Conservation (phyloP, 257 asterid genomes). For the Apocynum venetum region DNA sequence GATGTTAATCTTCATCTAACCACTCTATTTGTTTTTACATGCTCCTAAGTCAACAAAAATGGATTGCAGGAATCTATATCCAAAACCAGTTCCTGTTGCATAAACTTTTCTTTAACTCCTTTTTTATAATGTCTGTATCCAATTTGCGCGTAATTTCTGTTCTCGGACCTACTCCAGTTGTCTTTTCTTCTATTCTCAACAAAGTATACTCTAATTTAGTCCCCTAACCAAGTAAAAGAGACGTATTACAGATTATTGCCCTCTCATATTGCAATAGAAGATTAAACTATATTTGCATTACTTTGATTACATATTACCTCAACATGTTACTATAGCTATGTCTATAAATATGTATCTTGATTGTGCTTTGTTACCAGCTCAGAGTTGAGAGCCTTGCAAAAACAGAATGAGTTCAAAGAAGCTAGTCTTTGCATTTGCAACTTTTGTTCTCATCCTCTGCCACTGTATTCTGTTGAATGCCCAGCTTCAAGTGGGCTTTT, state of each 20-base stretch:
- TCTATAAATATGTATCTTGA: background rate
- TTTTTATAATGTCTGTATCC: background rate
- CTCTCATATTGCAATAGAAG: constrained; percentile 32
- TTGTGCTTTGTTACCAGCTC: background rate
- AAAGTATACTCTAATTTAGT: background rate
- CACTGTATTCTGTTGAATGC: constrained; percentile 29
- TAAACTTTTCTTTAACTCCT: background rate
- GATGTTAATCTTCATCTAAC: constrained; percentile 23
- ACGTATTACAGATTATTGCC: constrained; percentile 33
- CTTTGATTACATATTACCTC: background rate
- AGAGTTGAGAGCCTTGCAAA: background rate
- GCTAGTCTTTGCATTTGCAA: constrained; percentile 1
- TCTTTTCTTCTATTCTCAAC: constrained; percentile 24
- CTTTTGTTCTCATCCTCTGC: constrained; percentile 18
- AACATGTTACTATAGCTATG: background rate
- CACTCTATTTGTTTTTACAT: constrained; percentile 45
- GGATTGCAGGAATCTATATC: constrained; percentile 13
- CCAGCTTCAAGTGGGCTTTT: constrained; percentile 58
- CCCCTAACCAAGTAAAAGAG: constrained; percentile 10
- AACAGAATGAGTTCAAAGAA: constrained; percentile 28
- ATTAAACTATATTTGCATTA: background rate
- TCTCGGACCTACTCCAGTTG: constrained; percentile 21
- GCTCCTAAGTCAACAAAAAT: constrained; percentile 50
- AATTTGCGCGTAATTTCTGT: background rate
- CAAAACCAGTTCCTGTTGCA: constrained; percentile 5